Evolutionary conservation across 1,284 basidiomycete genomes (phyloP), one percentile per base, ranked within the genome.

Genomic region (Ceratobasidium sp.): DNA sequence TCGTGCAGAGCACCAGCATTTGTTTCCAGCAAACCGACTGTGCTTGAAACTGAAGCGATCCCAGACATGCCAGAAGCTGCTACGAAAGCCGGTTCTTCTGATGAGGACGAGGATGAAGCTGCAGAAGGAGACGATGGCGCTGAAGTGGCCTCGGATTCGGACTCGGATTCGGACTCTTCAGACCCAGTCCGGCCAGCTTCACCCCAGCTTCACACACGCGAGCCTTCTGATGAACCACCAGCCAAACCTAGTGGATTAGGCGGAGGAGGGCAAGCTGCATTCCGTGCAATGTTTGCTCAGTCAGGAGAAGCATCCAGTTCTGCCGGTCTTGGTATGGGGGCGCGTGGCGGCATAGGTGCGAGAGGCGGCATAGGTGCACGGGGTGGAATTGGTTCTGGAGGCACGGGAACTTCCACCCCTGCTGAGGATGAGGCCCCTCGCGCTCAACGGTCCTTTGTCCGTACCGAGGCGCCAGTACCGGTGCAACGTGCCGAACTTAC

Each of bases 1-100:
- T 52, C 27, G 27, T 69, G 19, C 56, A 80, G 79, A 73, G 90
- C 90, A 1, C 91, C 91, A 14, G 82, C 87, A 0, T 94, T 94
- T 75, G 74, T 76, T 29, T 71, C 56, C 25, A 54, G 59, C 30
- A 57, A 72, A 29, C 50, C 56, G 11, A 57, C 60, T 25, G 78
- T 74, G 1, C 76, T 75, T 33, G 75, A 76, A 52, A 75, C 73
- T 23, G 77, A 76, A 42, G 73, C 70, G 46, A 72, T 72, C 23
- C 74, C 74, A 58, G 73, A 76, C 58, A 56, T 67, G 33, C 64
- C 53, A 21, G 64, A 56, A 7, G 53, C 50, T 21, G 49, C 21
- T n/a, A 19, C 42, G 2, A 56, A 56, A 29, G 21, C 21, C n/a
- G 39, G 39, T 9, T 67, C 64, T 19, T 72, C 73, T 27, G 71